These are phyloP conservation scores for Mallotus japonicus DNA, from an alignment of 441 rosid species.

Conservation along the genomic window DNA sequence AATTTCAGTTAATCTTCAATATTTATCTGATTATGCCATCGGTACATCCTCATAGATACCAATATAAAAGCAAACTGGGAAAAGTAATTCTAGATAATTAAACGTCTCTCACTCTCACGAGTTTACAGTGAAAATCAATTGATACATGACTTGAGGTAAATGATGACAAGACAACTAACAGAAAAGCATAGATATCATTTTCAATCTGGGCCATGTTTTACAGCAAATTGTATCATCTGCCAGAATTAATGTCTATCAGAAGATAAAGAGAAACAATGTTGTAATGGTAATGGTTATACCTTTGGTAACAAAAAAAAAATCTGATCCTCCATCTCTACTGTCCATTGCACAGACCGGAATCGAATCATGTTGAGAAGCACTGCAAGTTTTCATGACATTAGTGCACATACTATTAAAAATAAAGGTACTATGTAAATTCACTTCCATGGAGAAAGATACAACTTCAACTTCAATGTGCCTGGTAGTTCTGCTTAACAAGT, in stretches of 20 bases:
- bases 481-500: neutral
- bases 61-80: neutral
- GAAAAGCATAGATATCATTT: neutral
- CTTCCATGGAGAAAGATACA: neutral
- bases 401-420: neutral
- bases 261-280: neutral
- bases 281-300: conserved; percentile 16
- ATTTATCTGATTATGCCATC: neutral
- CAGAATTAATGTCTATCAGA: neutral
- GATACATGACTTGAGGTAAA: neutral
- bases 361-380: conserved; percentile 9
- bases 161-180: conserved; percentile 9
- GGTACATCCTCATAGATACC: neutral
- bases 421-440: too few relatives aligned
- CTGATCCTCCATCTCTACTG: neutral
- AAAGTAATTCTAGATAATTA: neutral
- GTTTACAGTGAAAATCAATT: neutral
- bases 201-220: neutral
- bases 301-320: conserved; percentile 12
- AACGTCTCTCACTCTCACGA: neutral
- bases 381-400: conserved; percentile 11
- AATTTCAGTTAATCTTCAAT: neutral
- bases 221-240: conserved; percentile 3
- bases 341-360: conserved; percentile 5
- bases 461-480: neutral